Percentiles rank a stretch among this genome's conserved stretches.
phyloP scores from a whole-genome alignment of 306 rosid genomes.

The Senna siamea region DNA sequence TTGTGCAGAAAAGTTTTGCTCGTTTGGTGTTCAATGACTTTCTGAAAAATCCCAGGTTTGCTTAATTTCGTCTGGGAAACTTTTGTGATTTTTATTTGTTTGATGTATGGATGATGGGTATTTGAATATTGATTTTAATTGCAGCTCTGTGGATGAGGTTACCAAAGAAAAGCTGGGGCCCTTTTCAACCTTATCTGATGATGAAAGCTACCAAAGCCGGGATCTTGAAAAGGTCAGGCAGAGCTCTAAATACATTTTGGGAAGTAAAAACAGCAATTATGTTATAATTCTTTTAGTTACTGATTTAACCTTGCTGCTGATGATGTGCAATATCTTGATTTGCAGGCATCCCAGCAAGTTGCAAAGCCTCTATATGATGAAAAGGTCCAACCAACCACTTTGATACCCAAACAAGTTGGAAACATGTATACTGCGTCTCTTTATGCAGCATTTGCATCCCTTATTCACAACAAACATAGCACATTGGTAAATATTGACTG shows the following conservation, averaged over 20 bases:
- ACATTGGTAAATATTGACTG: constrained; percentile 61
- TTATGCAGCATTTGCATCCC: constrained; percentile 94
- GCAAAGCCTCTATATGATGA: constrained; percentile 81
- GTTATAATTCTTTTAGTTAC: constrained; percentile 3
- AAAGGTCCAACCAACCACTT: constrained; percentile 91
- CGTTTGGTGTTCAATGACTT: constrained; percentile 81
- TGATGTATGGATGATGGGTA: constrained; percentile 1
- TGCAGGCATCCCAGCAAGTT: constrained; percentile 84
- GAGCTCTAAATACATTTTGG: constrained; percentile 1
- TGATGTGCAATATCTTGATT: constrained; percentile 33
- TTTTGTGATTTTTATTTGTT: constrained; percentile 31
- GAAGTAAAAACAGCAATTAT: constrained; percentile 8
- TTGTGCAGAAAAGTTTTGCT: constrained; percentile 96
- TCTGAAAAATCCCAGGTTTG: constrained; percentile 77
- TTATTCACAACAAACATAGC: constrained; percentile 75
- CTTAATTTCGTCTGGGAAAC: constrained; percentile 30
- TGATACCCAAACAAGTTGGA: constrained; percentile 94
- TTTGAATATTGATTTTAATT: constrained; percentile 44
- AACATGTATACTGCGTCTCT: constrained; percentile 99
- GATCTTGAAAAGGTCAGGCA: constrained; percentile 93
- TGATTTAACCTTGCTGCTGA: constrained; percentile 34
- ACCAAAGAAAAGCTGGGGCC: constrained; percentile 81
- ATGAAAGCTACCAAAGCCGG: constrained; percentile 92
- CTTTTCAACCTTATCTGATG: constrained; percentile 65
- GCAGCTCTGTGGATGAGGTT: constrained; percentile 78